Evolutionary conservation across 192 early-diverging fungal species (phyloP), one percentile per base, ranked within the genome.

Genomic region (Gryganskiella cystojenkinii): DNA sequence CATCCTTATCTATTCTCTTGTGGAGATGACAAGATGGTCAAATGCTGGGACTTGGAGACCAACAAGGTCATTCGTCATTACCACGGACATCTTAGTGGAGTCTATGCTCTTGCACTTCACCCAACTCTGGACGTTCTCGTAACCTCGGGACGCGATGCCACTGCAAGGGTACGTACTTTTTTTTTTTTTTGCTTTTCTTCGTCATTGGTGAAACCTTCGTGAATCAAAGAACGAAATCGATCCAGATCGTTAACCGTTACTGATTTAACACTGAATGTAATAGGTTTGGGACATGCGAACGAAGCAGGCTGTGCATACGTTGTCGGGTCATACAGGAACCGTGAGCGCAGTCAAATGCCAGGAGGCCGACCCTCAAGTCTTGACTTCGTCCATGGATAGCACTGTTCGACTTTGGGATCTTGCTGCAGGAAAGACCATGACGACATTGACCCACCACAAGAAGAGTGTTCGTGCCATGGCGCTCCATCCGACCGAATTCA

Each of bases 21-120:
- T 63, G 98, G 96, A 51, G 98, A 99, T 79, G 98, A 99, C 84
- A 99, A 99, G 74, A 92, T 93, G 89, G 92, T 99, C 61, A 98
- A 98, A 78, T 99, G 97, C 82, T 99, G 98, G 98, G 98, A 99
- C 83, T 79, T 99, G 46, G 98, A 99, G 83, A 92, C 92, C 67
- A 99, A 99, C 86, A 98, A 99, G 78, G 98, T 98, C 51, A 97
- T 99, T 66, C 91, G 98, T 15, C 96, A 98, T 71, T 99, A 99
- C 78, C 97, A 99, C 66, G 98, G 98, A 0, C 98, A 99, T 84
- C 80, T 99, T 35, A 93, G 91, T 43, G 98, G 96, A 34, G 91
- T 99, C 17, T 99, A 98, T 73, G 89, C 93, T 19, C 57, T 99
- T 56, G 87, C 89, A 17, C 75, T 99, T 45, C 98, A 99, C 80